phyloP scores from a whole-genome alignment of 1,284 basidiomycete species.

The Boletus mariae region DNA sequence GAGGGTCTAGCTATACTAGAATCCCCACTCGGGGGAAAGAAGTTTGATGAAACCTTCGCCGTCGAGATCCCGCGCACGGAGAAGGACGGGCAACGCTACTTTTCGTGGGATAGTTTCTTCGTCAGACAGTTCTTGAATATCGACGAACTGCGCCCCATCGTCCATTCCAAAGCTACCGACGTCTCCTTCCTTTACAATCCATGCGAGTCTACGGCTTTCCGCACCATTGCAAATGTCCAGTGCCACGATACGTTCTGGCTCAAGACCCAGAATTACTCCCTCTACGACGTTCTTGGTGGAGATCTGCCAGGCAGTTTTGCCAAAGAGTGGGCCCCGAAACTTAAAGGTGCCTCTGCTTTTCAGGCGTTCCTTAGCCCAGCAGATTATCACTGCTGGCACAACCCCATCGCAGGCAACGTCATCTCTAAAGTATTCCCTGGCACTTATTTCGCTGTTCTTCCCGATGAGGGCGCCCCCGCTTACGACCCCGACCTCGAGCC shows the following conservation, averaged over 20 bases:
- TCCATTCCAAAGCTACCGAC: too few species aligned
- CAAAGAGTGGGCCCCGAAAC: constrained; percentile 14
- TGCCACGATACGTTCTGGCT: constrained; percentile 43
- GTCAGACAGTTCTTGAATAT: background rate
- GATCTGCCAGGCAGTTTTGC: too few species aligned
- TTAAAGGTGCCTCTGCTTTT: constrained; percentile 50
- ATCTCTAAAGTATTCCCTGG: constrained; percentile 27
- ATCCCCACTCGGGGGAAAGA: background rate
- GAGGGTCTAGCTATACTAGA: background rate
- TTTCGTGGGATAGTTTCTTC: constrained; percentile 2
- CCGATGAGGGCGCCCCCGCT: constrained; percentile 7
- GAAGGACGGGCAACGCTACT: background rate
- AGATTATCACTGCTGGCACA: constrained; percentile 55
- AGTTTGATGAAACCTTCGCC: background rate
- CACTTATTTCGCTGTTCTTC: constrained; percentile 44
- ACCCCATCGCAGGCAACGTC: constrained; percentile 48
- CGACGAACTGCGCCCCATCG: constrained; percentile 35
- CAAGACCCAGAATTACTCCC: constrained; percentile 45
- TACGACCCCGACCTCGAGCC: background rate
- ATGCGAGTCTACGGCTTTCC: constrained; percentile 46
- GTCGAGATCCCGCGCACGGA: too few species aligned
- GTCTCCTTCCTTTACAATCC: constrained; percentile 33
- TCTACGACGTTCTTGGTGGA: constrained; percentile 34
- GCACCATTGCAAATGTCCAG: constrained; percentile 33
- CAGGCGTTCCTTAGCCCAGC: constrained; percentile 48